Base-by-base conservation (phyloP, 2,329 filamentous ascomycete genomes). In the Atkinsonella texensis region DNA sequence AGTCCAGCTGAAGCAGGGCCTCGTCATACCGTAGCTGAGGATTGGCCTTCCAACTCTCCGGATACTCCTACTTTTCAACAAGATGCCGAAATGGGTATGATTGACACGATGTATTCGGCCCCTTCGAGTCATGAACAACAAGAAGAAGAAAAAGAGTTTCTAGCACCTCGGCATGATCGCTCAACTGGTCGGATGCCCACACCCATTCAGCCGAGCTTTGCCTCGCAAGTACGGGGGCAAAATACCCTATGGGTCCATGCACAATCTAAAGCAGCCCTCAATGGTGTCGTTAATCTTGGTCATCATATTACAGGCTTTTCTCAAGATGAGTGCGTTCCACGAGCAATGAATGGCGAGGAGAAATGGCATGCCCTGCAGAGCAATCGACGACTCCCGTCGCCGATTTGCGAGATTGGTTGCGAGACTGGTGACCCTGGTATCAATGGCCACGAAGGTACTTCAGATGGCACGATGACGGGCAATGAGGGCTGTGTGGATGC, bases 361-460 rank as follows among this genome's bases (percentile, higher is more conserved):
- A 73, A 77, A 51, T 81, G 77, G 77, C 72, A 71, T 45, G 66
- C 73, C 54, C 65, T 74, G 13, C 74, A 79, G 55, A 77, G 74
- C 54, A 75, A 76, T 54, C 70, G 76, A 28, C 72, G 75, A 15
- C 66, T 80, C 1, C 78, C 78, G 2, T 81, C 78, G 4, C 78
- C 78, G n/a, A 81, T 81, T 49, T 80, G 76, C 50, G 78, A 81
- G 56, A 69, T 68, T 17, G 76, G 79, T 49, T 80, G 76, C 50
- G 78, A 81, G 56, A 69, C 68, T 17, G 76, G 79, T 52, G 75
- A 77, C 48, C 59, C 58, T 54, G 73, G 72, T 68, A 38, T 32
- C 7, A 60, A 68, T 2, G 68, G 71, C 55, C 64, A 61, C 18
- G 55, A 59, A n/a, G 52, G 60, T 12, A 61, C 59, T 41, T 65